phyloP scores from a whole-genome alignment of 2,329 filamentous ascomycete species.

The Hyphodiscus sp. region DNA sequence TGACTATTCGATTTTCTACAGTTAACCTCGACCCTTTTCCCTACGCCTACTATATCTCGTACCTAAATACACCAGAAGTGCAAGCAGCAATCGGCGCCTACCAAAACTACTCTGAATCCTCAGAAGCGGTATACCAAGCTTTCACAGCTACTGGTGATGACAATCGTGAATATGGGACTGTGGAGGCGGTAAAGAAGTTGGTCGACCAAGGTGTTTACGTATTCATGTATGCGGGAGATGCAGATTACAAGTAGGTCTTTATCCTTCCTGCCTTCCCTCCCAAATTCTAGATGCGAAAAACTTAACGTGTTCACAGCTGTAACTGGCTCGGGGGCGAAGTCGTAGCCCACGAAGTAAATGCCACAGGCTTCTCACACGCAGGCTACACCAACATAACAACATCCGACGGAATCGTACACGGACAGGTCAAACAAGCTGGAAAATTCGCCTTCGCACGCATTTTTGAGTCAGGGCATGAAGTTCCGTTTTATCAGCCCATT shows the following conservation, averaged over 20 bases:
- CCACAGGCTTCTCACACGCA: conserved; percentile 45
- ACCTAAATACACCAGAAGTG: conserved; percentile 49
- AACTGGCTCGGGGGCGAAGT: conserved; percentile 68
- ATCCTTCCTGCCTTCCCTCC: conserved; percentile 31
- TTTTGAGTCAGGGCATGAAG: conserved; percentile 57
- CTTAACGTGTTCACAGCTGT: conserved; percentile 45
- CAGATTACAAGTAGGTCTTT: conserved; percentile 40
- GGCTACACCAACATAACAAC: conserved; percentile 67
- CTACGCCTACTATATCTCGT: conserved; percentile 46
- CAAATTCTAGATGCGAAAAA: conserved; percentile 28
- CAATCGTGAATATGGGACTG: conserved; percentile 39
- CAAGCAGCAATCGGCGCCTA: conserved; percentile 53
- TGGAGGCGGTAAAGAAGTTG: conserved; percentile 48
- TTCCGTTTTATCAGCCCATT: conserved; percentile 47
- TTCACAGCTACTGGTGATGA: conserved; percentile 45
- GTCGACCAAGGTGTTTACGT: conserved; percentile 59
- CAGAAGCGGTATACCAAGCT: conserved; percentile 36
- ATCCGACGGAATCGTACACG: conserved; percentile 57
- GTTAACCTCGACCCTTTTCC: conserved; percentile 51
- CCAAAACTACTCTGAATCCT: conserved; percentile 48
- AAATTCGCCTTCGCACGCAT: conserved; percentile 62
- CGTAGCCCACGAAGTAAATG: conserved; percentile 52
- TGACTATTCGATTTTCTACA: too few species aligned
- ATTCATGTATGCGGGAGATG: conserved; percentile 55
- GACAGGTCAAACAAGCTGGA: conserved; percentile 67